Base-by-base conservation (phyloP, 352 stramenopile genomes). In the Plasmopara muralis region DNA sequence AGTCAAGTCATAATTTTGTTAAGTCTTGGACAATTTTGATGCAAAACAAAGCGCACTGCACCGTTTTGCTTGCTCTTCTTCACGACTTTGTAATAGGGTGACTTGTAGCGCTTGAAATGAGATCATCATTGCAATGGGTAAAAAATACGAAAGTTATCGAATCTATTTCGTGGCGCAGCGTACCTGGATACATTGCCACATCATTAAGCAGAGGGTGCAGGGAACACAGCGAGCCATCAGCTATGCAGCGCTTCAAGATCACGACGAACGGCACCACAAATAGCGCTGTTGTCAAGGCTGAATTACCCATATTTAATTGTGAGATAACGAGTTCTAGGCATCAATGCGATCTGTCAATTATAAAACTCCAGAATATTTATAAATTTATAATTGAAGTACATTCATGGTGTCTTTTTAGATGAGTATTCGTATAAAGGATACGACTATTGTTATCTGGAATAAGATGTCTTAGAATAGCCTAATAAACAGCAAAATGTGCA, bases 161-260 rank as follows among this genome's bases (percentile, higher is more conserved):
- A 18, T 50, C 10, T 4, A 12, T 35, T 7, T 13, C 31, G 12
- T 13, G 41, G 8, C 20, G 15, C 4, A 34, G 16, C 30, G 37
- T 64, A 85, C 74, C 55, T 62, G 34, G 74, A 74, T 3, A 77
- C 18, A 70, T 66, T 14, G 74, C 70, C 45, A 85, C 20, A 10
- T 66, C 60, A 18, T 87, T 89, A 5, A 77, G 39, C 3, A 70
- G 69, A 14, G 77, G 60, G 30, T 89, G 77, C n/a, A 86, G 49
- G 13, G 71, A 64, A 30, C 87, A 79, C 9, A 79, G 53, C 14
- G 77, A 78, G 15, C 57, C 59, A 31, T 83, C 66, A 18, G 50
- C 59, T 34, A 69, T 42, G 38, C 69, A 83, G 42, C 72, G 66
- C 57, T 71, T 55, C 43, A 83, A 48, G 30, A 89, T 74, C 12